Conservation (phyloP, 2,329 filamentous ascomycete species). For the Magnaporthiopsis rhizophila region DNA sequence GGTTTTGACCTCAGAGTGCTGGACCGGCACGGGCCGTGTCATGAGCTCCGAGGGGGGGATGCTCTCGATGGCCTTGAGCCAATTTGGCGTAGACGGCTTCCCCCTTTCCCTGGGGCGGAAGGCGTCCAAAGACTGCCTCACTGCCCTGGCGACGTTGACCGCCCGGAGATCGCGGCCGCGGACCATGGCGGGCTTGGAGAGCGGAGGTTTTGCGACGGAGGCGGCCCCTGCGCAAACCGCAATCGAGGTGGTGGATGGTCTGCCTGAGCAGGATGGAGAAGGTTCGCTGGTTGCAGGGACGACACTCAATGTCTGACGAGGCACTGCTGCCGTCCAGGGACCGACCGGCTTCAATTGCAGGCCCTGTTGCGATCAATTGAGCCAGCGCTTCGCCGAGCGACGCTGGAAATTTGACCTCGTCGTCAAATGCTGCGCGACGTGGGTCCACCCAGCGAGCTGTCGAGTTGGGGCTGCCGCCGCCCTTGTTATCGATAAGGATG, state of each 20-base stretch:
- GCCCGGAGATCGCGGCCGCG: constrained; percentile 7
- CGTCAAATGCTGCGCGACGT: not conserved
- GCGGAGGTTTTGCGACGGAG: not conserved
- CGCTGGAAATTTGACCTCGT: not conserved
- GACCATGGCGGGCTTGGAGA: not conserved
- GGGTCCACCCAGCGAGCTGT: not conserved
- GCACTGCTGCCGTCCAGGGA: not conserved
- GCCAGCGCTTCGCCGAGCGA: not conserved
- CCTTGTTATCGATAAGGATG: not conserved
- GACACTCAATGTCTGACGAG: no score
- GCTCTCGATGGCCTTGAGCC: constrained; percentile 42
- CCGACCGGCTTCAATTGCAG: not conserved
- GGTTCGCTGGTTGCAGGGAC: no score
- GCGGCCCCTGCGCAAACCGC: not conserved
- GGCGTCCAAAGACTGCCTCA: constrained; percentile 20
- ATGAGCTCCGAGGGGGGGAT: constrained; percentile 53
- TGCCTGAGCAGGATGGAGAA: no score
- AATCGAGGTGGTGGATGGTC: not conserved
- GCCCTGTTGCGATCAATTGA: not conserved
- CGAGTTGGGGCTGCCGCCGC: not conserved
- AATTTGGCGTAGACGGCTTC: constrained; percentile 29
- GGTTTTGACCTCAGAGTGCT: constrained; percentile 25
- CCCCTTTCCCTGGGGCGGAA: constrained; percentile 9
- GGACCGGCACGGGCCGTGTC: constrained; percentile 42
- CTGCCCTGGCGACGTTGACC: constrained; percentile 2